These are phyloP conservation scores for Phaseolus lunatus DNA, from an alignment of 306 rosid genomes.

Conservation along the genomic window DNA sequence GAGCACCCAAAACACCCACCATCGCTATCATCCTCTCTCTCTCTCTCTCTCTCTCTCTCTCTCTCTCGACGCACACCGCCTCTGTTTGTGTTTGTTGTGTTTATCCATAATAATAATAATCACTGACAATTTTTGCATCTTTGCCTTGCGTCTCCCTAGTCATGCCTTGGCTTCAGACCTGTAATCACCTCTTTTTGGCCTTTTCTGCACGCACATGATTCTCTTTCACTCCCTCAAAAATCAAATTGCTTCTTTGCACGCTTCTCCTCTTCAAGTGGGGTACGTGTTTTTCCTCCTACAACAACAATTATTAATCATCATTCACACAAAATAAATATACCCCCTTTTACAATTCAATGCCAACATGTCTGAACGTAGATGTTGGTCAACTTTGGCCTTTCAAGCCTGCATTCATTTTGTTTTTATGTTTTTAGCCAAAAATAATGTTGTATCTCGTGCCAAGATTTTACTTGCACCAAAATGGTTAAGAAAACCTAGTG, in stretches of 20 bases:
- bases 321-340: background rate
- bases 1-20: constrained; percentile 18
- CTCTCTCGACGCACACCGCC: background rate
- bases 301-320: constrained; percentile 5
- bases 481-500: background rate
- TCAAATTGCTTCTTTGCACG: constrained; percentile 25
- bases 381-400: constrained; percentile 7
- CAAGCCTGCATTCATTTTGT: background rate
- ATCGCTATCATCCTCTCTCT: constrained; percentile 36
- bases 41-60: too few relatives aligned
- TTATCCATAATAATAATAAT: constrained; percentile 40
- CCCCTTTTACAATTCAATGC: constrained; percentile 29
- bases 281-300: background rate
- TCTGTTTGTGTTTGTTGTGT: background rate
- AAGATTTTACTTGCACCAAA: background rate
- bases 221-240: constrained; percentile 23
- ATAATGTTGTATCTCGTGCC: too few relatives aligned
- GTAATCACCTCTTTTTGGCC: constrained; percentile 51
- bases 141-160: constrained; percentile 10
- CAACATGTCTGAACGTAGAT: background rate
- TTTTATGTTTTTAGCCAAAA: background rate
- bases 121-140: constrained; percentile 49
- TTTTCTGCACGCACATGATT: constrained; percentile 52
- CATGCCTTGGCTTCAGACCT: constrained; percentile 8
- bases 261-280: background rate